Conservation (phyloP, 441 rosid species). For the Arabidopsis hybrid region DNA sequence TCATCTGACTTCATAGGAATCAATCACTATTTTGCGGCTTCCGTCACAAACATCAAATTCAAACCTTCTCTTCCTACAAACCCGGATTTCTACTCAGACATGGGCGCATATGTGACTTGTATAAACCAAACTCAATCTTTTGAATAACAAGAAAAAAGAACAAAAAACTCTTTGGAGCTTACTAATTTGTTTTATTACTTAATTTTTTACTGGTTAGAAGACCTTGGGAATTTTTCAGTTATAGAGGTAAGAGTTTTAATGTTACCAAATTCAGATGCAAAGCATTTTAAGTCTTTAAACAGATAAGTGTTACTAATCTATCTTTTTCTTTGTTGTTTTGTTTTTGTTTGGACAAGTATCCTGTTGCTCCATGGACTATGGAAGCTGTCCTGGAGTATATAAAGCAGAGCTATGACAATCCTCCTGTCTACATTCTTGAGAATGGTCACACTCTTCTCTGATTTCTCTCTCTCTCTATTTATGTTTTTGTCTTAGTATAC, state of each 20-base stretch:
- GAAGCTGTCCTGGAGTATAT: constrained; percentile 54
- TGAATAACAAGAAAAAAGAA: too few species aligned
- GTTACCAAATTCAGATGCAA: background rate
- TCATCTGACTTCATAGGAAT: too few species aligned
- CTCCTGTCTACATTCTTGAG: constrained; percentile 71
- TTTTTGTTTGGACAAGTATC: constrained; percentile 45
- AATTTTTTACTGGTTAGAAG: background rate
- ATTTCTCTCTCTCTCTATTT: background rate
- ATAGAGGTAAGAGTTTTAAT: background rate
- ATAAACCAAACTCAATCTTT: too few species aligned
- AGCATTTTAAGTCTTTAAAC: background rate
- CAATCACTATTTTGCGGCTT: too few species aligned
- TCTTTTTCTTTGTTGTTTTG: background rate
- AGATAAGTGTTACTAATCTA: background rate
- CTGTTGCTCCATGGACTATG: constrained; percentile 54
- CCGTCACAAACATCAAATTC: too few species aligned
- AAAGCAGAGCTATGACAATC: constrained; percentile 59
- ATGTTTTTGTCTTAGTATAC: background rate
- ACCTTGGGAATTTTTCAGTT: background rate
- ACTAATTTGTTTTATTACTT: too few species aligned
- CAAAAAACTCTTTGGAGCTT: too few species aligned
- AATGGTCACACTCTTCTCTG: constrained; percentile 57
- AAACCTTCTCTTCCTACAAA: too few species aligned
- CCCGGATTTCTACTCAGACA: too few species aligned
- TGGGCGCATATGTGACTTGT: too few species aligned